Conservation (phyloP, 2,329 filamentous ascomycete genomes). For the Colletotrichum noveboracense region DNA sequence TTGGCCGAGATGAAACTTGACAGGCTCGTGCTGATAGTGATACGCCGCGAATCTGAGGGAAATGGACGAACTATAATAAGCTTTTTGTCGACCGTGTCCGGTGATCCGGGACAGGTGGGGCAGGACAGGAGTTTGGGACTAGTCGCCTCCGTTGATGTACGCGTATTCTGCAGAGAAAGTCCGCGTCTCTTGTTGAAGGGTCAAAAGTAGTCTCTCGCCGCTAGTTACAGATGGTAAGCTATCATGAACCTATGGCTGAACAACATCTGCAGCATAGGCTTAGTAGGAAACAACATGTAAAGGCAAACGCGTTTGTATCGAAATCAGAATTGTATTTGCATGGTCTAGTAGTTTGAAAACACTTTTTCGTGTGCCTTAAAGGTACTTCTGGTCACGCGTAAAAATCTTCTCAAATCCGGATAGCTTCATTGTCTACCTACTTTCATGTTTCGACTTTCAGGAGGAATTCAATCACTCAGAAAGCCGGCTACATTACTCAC, state of each 20-base stretch:
- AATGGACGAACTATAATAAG: not conserved
- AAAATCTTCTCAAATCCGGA: not conserved
- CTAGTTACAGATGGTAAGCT: not conserved
- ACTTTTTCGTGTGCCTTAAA: not conserved
- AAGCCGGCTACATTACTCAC: not conserved
- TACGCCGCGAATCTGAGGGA: not conserved
- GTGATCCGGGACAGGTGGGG: not conserved
- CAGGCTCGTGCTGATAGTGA: not conserved
- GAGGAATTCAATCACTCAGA: not conserved
- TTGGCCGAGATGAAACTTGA: not conserved
- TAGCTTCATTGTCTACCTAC: not conserved
- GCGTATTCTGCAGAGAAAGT: not conserved
- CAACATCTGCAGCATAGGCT: not conserved
- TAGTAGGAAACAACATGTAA: not conserved
- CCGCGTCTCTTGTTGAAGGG: not conserved
- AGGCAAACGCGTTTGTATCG: not conserved
- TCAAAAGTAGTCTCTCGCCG: not conserved
- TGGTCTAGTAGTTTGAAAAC: not conserved
- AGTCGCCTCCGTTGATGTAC: not conserved
- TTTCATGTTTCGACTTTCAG: not conserved
- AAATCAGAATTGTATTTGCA: not conserved
- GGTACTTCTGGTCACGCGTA: not conserved
- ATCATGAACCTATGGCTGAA: not conserved
- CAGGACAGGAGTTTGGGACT: not conserved
- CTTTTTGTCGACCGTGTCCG: constrained; percentile 38